Percentiles rank a stretch among this genome's conserved stretches.
Conservation (phyloP, 2,329 filamentous ascomycete species). For the Apiospora marii region DNA sequence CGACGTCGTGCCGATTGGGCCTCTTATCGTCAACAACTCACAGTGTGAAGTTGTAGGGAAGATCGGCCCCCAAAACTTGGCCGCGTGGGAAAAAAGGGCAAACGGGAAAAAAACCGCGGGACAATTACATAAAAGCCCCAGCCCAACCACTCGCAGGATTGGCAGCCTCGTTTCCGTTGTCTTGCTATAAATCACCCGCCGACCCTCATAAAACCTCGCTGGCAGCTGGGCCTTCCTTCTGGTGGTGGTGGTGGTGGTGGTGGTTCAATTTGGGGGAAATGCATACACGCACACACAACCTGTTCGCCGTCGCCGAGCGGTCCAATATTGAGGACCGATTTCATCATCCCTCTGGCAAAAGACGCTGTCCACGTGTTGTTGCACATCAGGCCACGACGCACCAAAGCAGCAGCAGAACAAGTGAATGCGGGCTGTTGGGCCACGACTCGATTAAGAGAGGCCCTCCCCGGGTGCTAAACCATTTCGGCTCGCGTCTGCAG, state of each 20-base stretch:
- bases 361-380: constrained; percentile 22
- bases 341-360: constrained; percentile 11
- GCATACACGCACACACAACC: constrained; percentile 13
- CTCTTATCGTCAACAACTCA: neutral
- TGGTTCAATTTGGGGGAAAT: neutral
- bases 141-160: neutral
- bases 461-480: neutral
- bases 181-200: constrained; percentile 7
- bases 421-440: constrained; percentile 18
- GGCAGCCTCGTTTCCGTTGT: constrained; percentile 10
- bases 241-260: neutral
- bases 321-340: constrained; percentile 16
- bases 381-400: constrained; percentile 18
- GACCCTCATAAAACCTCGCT: constrained; percentile 9
- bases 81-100: no score
- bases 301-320: constrained; percentile 13
- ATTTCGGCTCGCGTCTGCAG: constrained; percentile 6
- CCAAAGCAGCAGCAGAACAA: neutral
- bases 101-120: no score
- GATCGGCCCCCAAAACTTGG: neutral
- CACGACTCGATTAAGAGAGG: constrained; percentile 13
- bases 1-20: constrained; percentile 13
- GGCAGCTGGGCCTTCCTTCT: constrained; percentile 4
- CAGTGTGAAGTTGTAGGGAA: neutral
- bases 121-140: neutral